Conservation (phyloP, 148 eudicot species). For the Drosera capensis region DNA sequence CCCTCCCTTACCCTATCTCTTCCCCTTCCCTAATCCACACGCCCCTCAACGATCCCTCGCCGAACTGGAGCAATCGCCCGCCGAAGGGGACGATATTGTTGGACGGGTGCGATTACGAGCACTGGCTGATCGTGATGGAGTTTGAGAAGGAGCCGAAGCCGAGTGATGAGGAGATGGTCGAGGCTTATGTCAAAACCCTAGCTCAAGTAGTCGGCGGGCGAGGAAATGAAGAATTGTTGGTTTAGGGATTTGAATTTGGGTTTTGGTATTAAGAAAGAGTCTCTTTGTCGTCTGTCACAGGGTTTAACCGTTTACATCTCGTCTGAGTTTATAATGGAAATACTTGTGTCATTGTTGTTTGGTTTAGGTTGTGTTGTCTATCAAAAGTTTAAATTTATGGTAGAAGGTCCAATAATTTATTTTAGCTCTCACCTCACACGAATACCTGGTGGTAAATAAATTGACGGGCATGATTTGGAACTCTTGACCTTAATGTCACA, state of each 20-base stretch:
- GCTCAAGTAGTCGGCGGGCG: constrained; percentile 68
- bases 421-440: too few relatives aligned
- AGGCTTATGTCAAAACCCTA: constrained; percentile 60
- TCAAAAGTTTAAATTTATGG: too few relatives aligned
- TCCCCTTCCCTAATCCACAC: too few relatives aligned
- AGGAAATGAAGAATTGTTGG: constrained; percentile 1
- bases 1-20: too few relatives aligned
- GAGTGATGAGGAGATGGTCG: constrained; percentile 33
- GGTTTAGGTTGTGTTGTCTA: too few relatives aligned
- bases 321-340: too few relatives aligned
- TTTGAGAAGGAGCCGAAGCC: constrained; percentile 19
- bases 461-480: too few relatives aligned
- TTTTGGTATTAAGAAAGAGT: not conserved
- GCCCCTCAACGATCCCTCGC: constrained; percentile 73
- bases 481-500: too few relatives aligned
- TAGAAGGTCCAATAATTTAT: too few relatives aligned
- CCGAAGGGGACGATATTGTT: constrained; percentile 73
- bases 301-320: too few relatives aligned
- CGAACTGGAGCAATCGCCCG: constrained; percentile 87
- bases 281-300: not conserved
- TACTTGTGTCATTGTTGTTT: too few relatives aligned
- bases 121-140: constrained; percentile 37
- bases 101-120: constrained; percentile 50
- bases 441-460: too few relatives aligned
- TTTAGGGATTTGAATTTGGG: not conserved